phyloP scores from a whole-genome alignment of 2,329 filamentous ascomycete genomes.

The Penicillium sp. region DNA sequence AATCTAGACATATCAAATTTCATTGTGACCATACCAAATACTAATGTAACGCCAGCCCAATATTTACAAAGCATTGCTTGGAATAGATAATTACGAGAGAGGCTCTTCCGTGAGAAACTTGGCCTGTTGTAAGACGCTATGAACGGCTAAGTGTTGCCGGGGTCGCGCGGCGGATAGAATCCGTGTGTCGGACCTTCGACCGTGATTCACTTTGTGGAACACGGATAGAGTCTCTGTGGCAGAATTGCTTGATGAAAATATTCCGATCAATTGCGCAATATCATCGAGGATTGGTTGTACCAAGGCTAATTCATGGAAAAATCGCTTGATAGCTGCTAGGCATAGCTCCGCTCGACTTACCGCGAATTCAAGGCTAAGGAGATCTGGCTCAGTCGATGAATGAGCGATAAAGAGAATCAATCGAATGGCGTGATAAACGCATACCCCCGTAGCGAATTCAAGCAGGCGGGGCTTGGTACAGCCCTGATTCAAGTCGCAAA shows the following conservation, averaged over 20 bases:
- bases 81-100: background rate
- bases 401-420: background rate
- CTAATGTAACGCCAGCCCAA: background rate
- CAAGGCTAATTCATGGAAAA: background rate
- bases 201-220: background rate
- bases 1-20: too few relatives aligned
- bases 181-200: background rate
- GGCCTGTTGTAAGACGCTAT: conserved; percentile 25
- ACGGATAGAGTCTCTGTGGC: background rate
- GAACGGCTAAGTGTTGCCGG: background rate
- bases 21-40: background rate
- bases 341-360: background rate
- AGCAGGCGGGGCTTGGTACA: background rate
- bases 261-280: background rate
- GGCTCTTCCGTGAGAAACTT: background rate
- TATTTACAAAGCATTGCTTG: too few relatives aligned
- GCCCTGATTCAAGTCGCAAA: background rate
- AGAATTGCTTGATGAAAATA: background rate
- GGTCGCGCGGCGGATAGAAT: background rate
- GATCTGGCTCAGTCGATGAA: background rate
- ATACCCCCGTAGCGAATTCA: background rate
- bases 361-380: background rate
- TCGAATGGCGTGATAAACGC: background rate
- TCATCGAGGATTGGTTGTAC: background rate
- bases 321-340: background rate